Evolutionary conservation across 2,329 filamentous ascomycete species (phyloP).

Genomic region (Phialemonium atrogriseum): DNA sequence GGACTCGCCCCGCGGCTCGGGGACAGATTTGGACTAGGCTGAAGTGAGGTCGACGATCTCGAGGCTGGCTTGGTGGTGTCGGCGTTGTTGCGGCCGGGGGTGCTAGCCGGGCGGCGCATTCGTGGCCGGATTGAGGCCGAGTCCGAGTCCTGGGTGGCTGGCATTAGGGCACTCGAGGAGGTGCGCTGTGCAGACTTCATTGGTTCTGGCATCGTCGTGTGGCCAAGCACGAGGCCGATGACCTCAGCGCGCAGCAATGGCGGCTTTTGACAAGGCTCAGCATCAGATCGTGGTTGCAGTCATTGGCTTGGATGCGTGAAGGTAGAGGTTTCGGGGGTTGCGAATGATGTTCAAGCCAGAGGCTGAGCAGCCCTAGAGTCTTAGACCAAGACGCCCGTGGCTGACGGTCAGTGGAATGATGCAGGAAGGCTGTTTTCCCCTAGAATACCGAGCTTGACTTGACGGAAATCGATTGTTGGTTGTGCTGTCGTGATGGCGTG

Average conservation of each 20-base stretch:
- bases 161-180: conserved; percentile 34
- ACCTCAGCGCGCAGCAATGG: conserved; percentile 19
- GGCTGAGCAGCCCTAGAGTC: too few species aligned
- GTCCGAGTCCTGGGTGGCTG: conserved; percentile 32
- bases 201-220: conserved; percentile 12
- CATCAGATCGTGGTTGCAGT: too few species aligned
- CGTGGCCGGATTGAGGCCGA: conserved; percentile 36
- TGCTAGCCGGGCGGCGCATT: conserved; percentile 36
- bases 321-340: too few species aligned
- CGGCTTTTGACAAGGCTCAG: conserved; percentile 9
- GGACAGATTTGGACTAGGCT: conserved; percentile 19
- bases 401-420: too few species aligned
- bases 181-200: conserved; percentile 20
- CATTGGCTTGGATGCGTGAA: too few species aligned
- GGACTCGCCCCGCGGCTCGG: conserved; percentile 36
- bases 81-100: conserved; percentile 17
- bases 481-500: too few species aligned
- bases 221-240: conserved; percentile 12
- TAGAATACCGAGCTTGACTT: too few species aligned
- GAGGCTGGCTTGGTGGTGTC: conserved; percentile 12
- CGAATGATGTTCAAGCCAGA: too few species aligned
- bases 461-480: too few species aligned
- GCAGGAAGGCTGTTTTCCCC: too few species aligned
- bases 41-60: conserved; percentile 16
- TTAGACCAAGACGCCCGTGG: too few species aligned